Evolutionary conservation across 2,329 filamentous ascomycete genomes (phyloP), one percentile per base, ranked within the genome.

Genomic region (Pseudocercospora musae): DNA sequence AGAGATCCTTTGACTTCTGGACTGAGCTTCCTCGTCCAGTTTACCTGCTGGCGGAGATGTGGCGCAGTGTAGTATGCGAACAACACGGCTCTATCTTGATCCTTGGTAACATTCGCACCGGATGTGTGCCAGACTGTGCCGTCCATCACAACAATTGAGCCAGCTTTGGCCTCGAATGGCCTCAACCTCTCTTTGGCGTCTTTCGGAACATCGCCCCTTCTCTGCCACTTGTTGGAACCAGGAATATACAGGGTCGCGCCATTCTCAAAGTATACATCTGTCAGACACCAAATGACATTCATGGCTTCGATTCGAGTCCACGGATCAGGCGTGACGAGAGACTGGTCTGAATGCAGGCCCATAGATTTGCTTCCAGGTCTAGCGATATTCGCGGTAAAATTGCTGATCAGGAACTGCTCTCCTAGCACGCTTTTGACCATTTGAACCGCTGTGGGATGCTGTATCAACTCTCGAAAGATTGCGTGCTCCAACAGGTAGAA

Each of bases 101-200:
- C 50, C 25, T 42, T 49, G 20, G 62, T 56, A n/a, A 61, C 37
- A 31, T 64, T 64, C 10, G 58, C 46, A 18, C 62, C 59, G 10
- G 53, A 58, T 15, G 62, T 64, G 50, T 64, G 62, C 62, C 62
- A 64, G 7, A 62, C 58, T n/a, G 20, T 64, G n/a, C 62, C 58
- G 37, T 64, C 62, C 62, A 64, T 58, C 23, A 64, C 37, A 49
- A 64, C 27, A 23, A 64, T 61, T 7, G 53, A 58, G 10, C 62
- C 62, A 29, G 62, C 62, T 18, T 64, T 61, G 11, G 62, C 62
- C 40, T 64, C 53, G 37, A 64, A 64, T 31, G 62, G 62, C 21
- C 21, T 21, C 23, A 64, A 31, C 31, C 42, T 21, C 29, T 61
- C 40, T 33, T 52, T 50, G 1, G 62, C 62, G 50, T 62, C 29